Evolutionary conservation across 495 filamentous ascomycete species (phyloP), one percentile per base, ranked within the genome.

Genomic region (Evernia prunastri): DNA sequence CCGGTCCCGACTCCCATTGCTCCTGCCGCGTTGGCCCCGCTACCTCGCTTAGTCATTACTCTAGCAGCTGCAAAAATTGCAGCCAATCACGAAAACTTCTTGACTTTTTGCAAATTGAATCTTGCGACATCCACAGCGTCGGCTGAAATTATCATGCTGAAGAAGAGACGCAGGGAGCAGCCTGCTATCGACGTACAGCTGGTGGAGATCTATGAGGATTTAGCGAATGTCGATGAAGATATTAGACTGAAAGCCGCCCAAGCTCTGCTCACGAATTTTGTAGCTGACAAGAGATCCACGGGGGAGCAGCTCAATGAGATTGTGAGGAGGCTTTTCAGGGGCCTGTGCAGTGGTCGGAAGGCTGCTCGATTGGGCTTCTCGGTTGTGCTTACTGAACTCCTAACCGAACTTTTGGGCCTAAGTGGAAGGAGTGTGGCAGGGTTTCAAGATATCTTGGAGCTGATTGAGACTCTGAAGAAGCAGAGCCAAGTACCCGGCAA

Each of bases 281-380:
- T 80, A 0, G 68, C 76, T 15, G 73, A 79, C 42, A 71, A 76
- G 67, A 27, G 45, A 20, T 72, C 75, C 11, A 68, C 71, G 29
- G 75, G 74, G 63, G 78, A 78, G 15, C 74, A 78, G 64, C 71
- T 81, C 39, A 68, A 73, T 60, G 78, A 79, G 66, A 69, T 71
- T 0, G 70, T 89, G 42, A 77, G 76, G 65, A 79, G 92, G 39
- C 80, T 98, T 18, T 89, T 96, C 69, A 85, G 89, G 54, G 94
- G 94, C 43, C 83, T 98, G 33, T 90, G 92, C 61, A 96, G 91
- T 71, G 88, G 91, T 53, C 84, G 90, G 29, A 96, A 96, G 76
- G 92, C 89, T 18, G 91, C 93, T 37, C 82, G 94, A 33, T 75
- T 92, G 62, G 94, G 94, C n/a, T 97, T 94, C 72, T 95, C 90